A percentile compares a stretch with the other conserved stretches of the same genome.
Evolutionary conservation across 495 filamentous ascomycete genomes (phyloP).

Genomic region (Aspergillus indologenus): DNA sequence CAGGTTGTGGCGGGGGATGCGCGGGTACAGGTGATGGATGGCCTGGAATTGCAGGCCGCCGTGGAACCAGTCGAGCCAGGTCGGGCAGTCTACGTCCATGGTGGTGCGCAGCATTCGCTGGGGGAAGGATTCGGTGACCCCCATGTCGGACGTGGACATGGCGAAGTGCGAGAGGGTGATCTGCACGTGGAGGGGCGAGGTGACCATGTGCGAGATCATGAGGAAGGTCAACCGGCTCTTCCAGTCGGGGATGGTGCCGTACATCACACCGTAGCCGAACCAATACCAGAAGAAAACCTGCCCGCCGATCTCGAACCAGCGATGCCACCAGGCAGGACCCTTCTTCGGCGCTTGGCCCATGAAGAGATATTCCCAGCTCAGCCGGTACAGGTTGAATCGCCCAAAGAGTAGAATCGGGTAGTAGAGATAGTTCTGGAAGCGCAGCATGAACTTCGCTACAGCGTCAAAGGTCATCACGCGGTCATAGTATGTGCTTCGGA

Average conservation of each 20-base stretch:
- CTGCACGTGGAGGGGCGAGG: constrained; percentile 86
- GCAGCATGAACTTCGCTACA: constrained; percentile 66
- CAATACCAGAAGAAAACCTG: constrained; percentile 90
- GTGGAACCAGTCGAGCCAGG: constrained; percentile 95
- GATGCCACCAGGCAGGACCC: constrained; percentile 84
- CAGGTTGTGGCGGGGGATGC: constrained; percentile 94
- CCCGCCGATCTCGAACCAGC: constrained; percentile 78
- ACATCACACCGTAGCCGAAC: constrained; percentile 86
- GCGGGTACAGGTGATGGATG: constrained; percentile 89
- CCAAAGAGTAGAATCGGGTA: constrained; percentile 82
- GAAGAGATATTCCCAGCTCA: constrained; percentile 82
- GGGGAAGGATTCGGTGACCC: constrained; percentile 83
- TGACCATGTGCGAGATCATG: constrained; percentile 81
- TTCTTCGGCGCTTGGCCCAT: constrained; percentile 72
- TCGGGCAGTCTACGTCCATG: constrained; percentile 95
- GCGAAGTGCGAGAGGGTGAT: constrained; percentile 97
- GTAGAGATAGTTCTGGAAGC: constrained; percentile 79
- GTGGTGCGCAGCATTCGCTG: constrained; percentile 97
- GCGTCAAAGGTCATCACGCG: constrained; percentile 81
- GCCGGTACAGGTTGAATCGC: constrained; percentile 85
- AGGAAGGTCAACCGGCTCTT: constrained; percentile 71
- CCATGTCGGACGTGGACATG: constrained; percentile 92
- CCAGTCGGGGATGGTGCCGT: constrained; percentile 68
- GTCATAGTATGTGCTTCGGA: constrained; percentile 88
- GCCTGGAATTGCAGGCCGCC: constrained; percentile 96